phyloP scores from a whole-genome alignment of 208 protist genomes.

The Novymonas esmeraldas region DNA sequence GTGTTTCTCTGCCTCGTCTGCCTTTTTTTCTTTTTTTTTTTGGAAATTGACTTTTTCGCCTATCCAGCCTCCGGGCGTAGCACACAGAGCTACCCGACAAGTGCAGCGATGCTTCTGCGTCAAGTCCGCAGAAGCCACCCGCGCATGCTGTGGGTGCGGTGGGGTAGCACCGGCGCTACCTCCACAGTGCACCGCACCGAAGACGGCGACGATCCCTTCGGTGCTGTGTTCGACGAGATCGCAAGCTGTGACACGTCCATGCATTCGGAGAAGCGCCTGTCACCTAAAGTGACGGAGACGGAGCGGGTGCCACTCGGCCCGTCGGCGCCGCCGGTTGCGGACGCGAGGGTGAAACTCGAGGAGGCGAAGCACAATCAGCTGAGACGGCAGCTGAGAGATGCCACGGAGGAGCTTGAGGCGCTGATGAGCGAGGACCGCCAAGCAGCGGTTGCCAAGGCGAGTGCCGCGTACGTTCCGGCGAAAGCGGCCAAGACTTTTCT shows the following conservation, averaged over 20 bases:
- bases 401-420: constrained; percentile 39
- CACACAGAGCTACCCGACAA: not conserved
- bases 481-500: constrained; percentile 54
- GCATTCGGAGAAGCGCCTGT: constrained; percentile 4
- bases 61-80: not conserved
- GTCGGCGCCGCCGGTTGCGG: not conserved
- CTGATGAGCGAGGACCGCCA: constrained; percentile 33
- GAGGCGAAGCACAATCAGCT: constrained; percentile 27
- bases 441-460: constrained; percentile 16
- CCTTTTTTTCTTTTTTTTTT: no score
- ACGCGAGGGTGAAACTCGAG: constrained; percentile 24
- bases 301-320: not conserved
- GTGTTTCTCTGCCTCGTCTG: no score
- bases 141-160: not conserved
- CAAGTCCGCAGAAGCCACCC: not conserved
- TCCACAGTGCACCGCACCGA: not conserved
- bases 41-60: not conserved
- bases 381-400: constrained; percentile 39
- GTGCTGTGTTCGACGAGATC: constrained; percentile 33
- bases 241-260: constrained; percentile 26
- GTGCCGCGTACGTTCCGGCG: constrained; percentile 44
- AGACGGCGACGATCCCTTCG: constrained; percentile 14
- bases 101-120: not conserved
- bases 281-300: not conserved
- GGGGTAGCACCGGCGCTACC: not conserved